Evolutionary conservation across 306 rosid genomes (phyloP).

Genomic region (Pyrus bretschneideri): DNA sequence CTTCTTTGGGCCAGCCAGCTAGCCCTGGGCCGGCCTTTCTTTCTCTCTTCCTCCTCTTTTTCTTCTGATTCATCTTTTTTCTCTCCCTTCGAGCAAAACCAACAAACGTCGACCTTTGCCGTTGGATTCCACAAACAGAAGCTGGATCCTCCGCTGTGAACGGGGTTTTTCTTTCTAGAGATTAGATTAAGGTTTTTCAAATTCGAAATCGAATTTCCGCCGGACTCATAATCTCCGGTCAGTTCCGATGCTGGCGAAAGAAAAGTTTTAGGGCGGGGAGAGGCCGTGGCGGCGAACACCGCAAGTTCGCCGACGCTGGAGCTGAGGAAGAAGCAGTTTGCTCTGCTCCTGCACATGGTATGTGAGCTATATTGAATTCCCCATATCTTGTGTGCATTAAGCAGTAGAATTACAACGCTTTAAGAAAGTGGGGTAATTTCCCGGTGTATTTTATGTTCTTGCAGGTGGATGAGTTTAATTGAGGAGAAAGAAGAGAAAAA

Average conservation of each 20-base stretch:
- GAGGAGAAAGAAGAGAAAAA: constrained; percentile 48
- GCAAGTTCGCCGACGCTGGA: constrained; percentile 69
- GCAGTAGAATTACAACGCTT: background rate
- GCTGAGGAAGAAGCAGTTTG: constrained; percentile 85
- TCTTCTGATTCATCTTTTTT: no score
- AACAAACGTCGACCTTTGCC: background rate
- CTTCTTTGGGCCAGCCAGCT: no score
- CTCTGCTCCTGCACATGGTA: constrained; percentile 84
- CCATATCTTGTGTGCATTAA: background rate
- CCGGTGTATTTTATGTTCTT: constrained; percentile 2
- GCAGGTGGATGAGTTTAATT: constrained; percentile 61
- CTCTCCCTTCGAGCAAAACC: no score
- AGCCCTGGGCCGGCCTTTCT: no score
- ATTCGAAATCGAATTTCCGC: background rate
- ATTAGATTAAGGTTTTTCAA: background rate
- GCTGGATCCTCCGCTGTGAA: background rate
- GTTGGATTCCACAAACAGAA: background rate
- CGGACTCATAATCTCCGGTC: background rate
- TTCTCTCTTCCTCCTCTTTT: no score
- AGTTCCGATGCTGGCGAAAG: constrained; percentile 52
- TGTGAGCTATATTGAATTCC: constrained; percentile 3
- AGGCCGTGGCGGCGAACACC: constrained; percentile 56
- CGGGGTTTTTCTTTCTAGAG: background rate
- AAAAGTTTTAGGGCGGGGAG: constrained; percentile 61
- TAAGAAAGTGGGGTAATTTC: background rate